Conservation (phyloP, 768 basidiomycete species). For the Krasilnikovozyma curviuscula region DNA sequence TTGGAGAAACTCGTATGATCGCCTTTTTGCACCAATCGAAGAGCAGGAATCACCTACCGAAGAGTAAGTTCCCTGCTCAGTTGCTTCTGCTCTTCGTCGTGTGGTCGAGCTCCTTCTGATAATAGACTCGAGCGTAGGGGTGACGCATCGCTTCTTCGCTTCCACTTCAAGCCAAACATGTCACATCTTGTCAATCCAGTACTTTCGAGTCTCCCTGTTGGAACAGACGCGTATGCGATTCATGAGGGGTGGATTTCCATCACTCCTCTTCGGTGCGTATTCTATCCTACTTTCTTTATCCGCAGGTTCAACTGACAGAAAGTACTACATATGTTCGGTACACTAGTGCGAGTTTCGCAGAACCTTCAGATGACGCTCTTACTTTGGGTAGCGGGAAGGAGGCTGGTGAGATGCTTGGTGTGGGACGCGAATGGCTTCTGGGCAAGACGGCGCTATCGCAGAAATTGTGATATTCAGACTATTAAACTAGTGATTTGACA, state of each 20-base stretch:
- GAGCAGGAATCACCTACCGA: not conserved
- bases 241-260: slow-evolving; percentile 6
- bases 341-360: slow-evolving; percentile 1
- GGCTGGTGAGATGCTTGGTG: not conserved
- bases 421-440: slow-evolving; percentile 7
- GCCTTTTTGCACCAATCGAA: slow-evolving; percentile 7
- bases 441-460: not conserved
- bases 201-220: not conserved
- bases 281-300: not conserved
- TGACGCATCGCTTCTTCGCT: not conserved
- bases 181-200: slow-evolving; percentile 3
- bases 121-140: not conserved
- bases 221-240: slow-evolving; percentile 2
- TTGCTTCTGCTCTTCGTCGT: not conserved
- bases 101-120: not conserved
- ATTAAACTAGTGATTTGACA: too few relatives aligned
- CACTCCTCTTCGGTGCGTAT: slow-evolving; percentile 4
- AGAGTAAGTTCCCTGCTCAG: not conserved
- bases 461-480: too few relatives aligned
- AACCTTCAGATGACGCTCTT: slow-evolving; percentile 1
- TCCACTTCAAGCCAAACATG: slow-evolving; percentile 10
- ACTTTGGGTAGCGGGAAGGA: not conserved
- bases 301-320: not conserved
- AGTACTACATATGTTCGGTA: not conserved
- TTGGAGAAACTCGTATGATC: not conserved